Percentiles rank a stretch among this genome's conserved stretches.
phyloP scores from a whole-genome alignment of 495 filamentous ascomycete genomes.

The Penicillium cataractarum region DNA sequence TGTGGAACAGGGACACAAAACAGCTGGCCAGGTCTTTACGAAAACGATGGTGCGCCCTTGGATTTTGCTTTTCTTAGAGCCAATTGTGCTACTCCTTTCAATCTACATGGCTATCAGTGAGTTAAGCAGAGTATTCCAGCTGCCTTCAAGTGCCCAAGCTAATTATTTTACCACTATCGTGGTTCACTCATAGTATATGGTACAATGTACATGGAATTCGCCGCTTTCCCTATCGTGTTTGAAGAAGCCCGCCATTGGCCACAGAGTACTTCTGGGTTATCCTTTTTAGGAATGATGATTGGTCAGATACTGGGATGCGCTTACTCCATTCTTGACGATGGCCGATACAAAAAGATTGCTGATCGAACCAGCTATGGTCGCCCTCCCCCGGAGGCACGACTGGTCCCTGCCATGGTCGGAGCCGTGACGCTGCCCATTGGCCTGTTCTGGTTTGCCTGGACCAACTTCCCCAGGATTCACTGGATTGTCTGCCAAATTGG shows the following conservation, averaged over 20 bases:
- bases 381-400: slow-evolving; percentile 37
- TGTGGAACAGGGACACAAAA: slow-evolving; percentile 9
- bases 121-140: neutral
- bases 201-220: slow-evolving; percentile 72
- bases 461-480: slow-evolving; percentile 62
- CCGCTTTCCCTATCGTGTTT: slow-evolving; percentile 74
- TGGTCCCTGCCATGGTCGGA: slow-evolving; percentile 39
- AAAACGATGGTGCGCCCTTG: slow-evolving; percentile 24
- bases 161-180: neutral
- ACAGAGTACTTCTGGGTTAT: slow-evolving; percentile 61
- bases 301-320: slow-evolving; percentile 67
- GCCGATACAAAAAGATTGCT: slow-evolving; percentile 22
- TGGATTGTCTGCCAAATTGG: slow-evolving; percentile 62
- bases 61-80: slow-evolving; percentile 34
- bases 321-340: slow-evolving; percentile 32
- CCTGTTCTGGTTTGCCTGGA: slow-evolving; percentile 65
- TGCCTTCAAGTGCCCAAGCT: neutral
- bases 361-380: slow-evolving; percentile 17
- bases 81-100: slow-evolving; percentile 57
- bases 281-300: slow-evolving; percentile 70
- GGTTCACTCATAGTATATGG: slow-evolving; percentile 50
- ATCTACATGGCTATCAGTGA: slow-evolving; percentile 62
- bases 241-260: slow-evolving; percentile 67
- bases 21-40: neutral
- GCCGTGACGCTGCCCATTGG: slow-evolving; percentile 38